Conservation (phyloP, 345 rosid species). For the Rhizophora apiculata region DNA sequence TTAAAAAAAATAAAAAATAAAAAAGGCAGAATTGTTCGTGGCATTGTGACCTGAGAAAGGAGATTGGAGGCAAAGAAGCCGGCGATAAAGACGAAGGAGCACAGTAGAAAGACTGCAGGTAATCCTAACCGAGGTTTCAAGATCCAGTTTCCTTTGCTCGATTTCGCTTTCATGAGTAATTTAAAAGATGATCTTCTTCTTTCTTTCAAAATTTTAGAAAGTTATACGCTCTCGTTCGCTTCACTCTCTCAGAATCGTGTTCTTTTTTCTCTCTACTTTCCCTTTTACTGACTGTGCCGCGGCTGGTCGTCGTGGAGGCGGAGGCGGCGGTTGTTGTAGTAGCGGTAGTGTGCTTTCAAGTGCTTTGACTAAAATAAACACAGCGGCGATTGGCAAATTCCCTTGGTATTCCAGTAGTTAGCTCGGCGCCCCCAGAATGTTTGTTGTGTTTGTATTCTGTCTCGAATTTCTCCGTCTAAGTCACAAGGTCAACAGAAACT, state of each 20-base stretch:
- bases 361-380: too few species aligned
- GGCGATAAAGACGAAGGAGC: constrained; percentile 45
- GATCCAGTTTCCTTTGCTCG: constrained; percentile 24
- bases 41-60: constrained; percentile 38
- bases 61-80: constrained; percentile 45
- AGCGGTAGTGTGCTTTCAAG: too few species aligned
- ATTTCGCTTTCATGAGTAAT: constrained; percentile 30
- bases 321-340: too few species aligned
- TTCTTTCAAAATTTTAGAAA: not conserved
- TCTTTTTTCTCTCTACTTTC: not conserved
- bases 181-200: not conserved
- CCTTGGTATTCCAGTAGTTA: too few species aligned
- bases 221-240: not conserved
- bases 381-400: too few species aligned
- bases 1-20: not conserved
- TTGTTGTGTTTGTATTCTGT: too few species aligned
- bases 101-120: constrained; percentile 36
- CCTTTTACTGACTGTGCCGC: not conserved
- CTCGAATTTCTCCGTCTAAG: too few species aligned
- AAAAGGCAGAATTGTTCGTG: too few species aligned
- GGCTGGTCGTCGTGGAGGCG: too few species aligned
- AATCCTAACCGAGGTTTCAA: constrained; percentile 36
- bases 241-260: not conserved
- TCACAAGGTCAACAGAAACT: too few species aligned
- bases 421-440: too few species aligned